Base-by-base conservation (phyloP, 257 asterid genomes). In the Petunia axillaris region DNA sequence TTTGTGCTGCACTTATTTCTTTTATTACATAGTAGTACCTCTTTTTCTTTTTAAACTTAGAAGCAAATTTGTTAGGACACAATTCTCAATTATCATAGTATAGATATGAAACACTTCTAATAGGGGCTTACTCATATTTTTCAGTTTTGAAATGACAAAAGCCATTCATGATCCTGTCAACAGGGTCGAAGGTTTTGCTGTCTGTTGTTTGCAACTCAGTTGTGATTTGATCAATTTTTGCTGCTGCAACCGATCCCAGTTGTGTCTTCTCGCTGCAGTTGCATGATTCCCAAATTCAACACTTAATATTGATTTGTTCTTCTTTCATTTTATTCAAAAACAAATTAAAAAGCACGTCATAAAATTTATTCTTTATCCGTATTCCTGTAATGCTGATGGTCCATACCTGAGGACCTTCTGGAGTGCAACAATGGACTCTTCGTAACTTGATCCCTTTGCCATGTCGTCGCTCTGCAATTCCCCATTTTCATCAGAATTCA, bases 381-480 rank as follows among this genome's bases (percentile, higher is more conserved):
- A 8, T 50, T 41, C 16, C 15, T n/a, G 52, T 66, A 40, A 41
- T 3, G 75, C 1, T 68, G 40, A 68, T 44, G 40, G 57, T 44
- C n/a, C 83, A 57, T 81, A 95, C 98, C 94, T 95, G 83, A 93
- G 90, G 76, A 93, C 94, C 87, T 91, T 91, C 84, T 86, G 86
- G 81, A 93, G 98, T 63, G 83, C 90, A 57, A 83, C 89, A 79
- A 93, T 87, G 93, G 98, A 97, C 60, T 89, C 90, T 85, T 91
- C 98, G 82, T 86, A 88, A 4, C 91, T 25, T 25, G 25, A 70
- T 70, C 87, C 91, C 73, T 87, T 93, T 4, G 87, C 89, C 97
- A 93, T 91, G 68, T 93, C 94, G 88, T 90, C 92, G 85, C 82
- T 92, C 98, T 95, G 94, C 87, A 85, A 80, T 1, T 74, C 68